Percentiles rank a stretch among this genome's conserved stretches.
phyloP scores from a whole-genome alignment of 345 rosid species.

The Barbarea vulgaris region DNA sequence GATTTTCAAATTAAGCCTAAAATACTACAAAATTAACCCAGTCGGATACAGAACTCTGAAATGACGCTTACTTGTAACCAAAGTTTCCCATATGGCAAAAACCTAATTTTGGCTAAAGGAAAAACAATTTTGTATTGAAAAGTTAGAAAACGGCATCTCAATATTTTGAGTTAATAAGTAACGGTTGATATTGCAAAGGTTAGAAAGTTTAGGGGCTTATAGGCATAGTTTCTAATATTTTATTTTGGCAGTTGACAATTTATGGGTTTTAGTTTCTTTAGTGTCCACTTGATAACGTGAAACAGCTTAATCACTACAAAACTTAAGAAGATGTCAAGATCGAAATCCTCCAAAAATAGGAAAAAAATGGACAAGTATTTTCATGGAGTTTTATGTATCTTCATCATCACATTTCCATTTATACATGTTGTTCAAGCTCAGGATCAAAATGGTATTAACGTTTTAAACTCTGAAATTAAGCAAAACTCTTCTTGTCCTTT shows the following conservation, averaged over 20 bases:
- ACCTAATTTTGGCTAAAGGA: background rate
- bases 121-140: background rate
- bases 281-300: background rate
- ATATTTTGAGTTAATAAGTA: background rate
- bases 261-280: background rate
- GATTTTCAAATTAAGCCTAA: background rate
- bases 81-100: background rate
- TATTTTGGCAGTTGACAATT: background rate
- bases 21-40: background rate
- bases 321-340: background rate
- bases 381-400: background rate
- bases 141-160: background rate
- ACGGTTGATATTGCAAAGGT: background rate
- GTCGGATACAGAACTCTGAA: background rate
- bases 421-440: constrained; percentile 35
- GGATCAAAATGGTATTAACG: constrained; percentile 43
- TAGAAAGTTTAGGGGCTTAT: background rate
- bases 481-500: background rate
- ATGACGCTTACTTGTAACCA: background rate
- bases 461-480: background rate
- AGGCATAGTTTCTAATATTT: background rate
- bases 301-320: background rate
- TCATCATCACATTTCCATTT: constrained; percentile 10
- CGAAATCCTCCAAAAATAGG: background rate
- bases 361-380: constrained; percentile 11